Evolutionary conservation across 768 basidiomycete species (phyloP).

Genomic region (Podaxis sp.): DNA sequence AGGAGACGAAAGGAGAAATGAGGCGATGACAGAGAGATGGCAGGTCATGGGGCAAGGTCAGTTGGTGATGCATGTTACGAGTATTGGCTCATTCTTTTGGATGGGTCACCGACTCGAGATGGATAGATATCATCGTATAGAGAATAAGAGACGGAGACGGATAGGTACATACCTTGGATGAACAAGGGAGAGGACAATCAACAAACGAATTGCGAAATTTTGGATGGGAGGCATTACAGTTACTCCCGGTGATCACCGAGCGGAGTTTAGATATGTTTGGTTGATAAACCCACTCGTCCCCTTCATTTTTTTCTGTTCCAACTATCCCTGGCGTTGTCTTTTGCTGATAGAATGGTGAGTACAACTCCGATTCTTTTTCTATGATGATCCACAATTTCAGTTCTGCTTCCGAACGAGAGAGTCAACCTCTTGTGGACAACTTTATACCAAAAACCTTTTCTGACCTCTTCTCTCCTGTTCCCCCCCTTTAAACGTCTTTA

Average conservation of each 20-base stretch:
- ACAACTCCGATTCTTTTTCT: slow-evolving; percentile 15
- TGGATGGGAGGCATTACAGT: not conserved
- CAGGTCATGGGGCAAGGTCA: slow-evolving; percentile 24
- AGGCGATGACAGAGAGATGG: slow-evolving; percentile 8
- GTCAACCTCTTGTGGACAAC: slow-evolving; percentile 74
- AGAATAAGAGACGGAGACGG: slow-evolving; percentile 8
- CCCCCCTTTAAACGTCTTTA: slow-evolving; percentile 3
- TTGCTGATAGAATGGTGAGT: slow-evolving; percentile 21
- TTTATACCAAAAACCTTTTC: slow-evolving; percentile 49
- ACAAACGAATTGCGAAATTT: not conserved
- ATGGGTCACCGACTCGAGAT: slow-evolving; percentile 72
- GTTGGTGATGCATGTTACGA: slow-evolving; percentile 80
- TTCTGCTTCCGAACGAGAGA: slow-evolving; percentile 86
- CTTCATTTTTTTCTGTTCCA: slow-evolving; percentile 8
- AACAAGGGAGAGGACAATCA: no score
- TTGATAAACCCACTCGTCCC: not conserved
- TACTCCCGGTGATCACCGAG: not conserved
- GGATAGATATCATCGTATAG: slow-evolving; percentile 66
- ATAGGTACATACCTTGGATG: slow-evolving; percentile 29
- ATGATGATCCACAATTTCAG: slow-evolving; percentile 59
- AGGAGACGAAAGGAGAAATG: slow-evolving; percentile 15
- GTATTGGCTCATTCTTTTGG: slow-evolving; percentile 58
- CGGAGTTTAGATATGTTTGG: not conserved
- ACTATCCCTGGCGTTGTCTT: not conserved
- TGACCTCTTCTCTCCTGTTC: slow-evolving; percentile 33